Conservation (phyloP, 1,139 yeast genomes). For the Sugiyamaella grinbergsii region DNA sequence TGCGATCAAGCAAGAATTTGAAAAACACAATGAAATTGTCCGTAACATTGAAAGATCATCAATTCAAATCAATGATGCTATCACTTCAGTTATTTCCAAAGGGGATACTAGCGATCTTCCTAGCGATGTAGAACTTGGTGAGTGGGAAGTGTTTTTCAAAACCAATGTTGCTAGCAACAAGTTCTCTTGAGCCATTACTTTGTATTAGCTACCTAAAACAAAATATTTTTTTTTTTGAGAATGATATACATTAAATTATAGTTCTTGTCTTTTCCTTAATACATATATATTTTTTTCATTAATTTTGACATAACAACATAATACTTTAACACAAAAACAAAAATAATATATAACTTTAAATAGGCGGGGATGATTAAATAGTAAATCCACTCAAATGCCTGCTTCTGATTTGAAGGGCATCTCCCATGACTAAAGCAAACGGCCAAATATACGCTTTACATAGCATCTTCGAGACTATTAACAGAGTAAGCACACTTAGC, state of each 20-base stretch:
- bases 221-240: too few relatives aligned
- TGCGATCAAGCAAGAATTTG: constrained; percentile 55
- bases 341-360: neutral
- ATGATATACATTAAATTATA: neutral
- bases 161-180: constrained; percentile 7
- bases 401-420: constrained; percentile 34
- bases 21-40: constrained; percentile 46
- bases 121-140: constrained; percentile 32
- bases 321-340: neutral
- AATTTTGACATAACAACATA: constrained; percentile 15
- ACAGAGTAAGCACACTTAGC: constrained; percentile 33
- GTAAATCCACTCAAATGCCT: constrained; percentile 26
- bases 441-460: constrained; percentile 40
- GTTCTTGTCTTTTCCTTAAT: neutral
- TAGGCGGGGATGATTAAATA: neutral
- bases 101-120: constrained; percentile 25
- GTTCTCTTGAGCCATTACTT: too few relatives aligned
- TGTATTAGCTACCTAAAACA: neutral
- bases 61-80: constrained; percentile 31
- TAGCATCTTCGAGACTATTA: constrained; percentile 34
- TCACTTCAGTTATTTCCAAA: constrained; percentile 21
- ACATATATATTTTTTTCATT: constrained; percentile 4
- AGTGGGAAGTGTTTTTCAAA: constrained; percentile 28
- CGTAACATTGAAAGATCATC: constrained; percentile 36
- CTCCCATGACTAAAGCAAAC: constrained; percentile 39